These are phyloP conservation scores for Coriolopsis trogii DNA, from an alignment of 1,284 basidiomycete genomes.

Conservation along the genomic window DNA sequence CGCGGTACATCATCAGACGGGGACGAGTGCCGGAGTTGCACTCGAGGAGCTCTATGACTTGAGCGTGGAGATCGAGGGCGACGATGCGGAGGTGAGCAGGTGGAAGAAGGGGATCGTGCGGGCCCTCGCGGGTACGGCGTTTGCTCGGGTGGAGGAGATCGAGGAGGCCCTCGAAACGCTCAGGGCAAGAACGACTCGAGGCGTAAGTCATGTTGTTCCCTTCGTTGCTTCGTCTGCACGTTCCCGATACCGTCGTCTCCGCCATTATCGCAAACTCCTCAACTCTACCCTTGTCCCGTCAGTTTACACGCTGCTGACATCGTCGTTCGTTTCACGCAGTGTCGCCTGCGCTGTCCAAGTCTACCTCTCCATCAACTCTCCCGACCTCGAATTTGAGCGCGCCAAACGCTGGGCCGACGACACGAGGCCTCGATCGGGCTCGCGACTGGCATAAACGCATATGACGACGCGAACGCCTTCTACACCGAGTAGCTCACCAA, in stretches of 20 bases:
- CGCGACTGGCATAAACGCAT: conserved; percentile 75
- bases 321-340: conserved; percentile 45
- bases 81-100: conserved; percentile 64
- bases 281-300: too few species aligned
- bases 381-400: conserved; percentile 80
- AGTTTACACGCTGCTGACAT: too few species aligned
- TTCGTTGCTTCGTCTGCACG: too few species aligned
- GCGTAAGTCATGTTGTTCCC: conserved; percentile 74
- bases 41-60: conserved; percentile 86
- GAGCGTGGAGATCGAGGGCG: conserved; percentile 83
- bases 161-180: conserved; percentile 93
- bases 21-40: conserved; percentile 44
- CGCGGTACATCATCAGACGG: conserved; percentile 63
- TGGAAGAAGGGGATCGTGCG: conserved; percentile 73
- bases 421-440: conserved; percentile 86
- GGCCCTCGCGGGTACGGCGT: conserved; percentile 83
- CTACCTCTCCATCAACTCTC: conserved; percentile 82
- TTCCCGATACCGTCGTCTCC: too few species aligned
- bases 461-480: conserved; percentile 77
- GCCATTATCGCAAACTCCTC: too few species aligned
- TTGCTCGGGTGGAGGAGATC: conserved; percentile 79
- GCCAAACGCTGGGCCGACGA: conserved; percentile 89
- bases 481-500: conserved; percentile 92
- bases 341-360: conserved; percentile 83
- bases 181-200: conserved; percentile 75